Percentiles rank a stretch among this genome's conserved stretches.
Evolutionary conservation across 176 grass and related monocot species (phyloP).

Genomic region (Thinopyrum elongatum): DNA sequence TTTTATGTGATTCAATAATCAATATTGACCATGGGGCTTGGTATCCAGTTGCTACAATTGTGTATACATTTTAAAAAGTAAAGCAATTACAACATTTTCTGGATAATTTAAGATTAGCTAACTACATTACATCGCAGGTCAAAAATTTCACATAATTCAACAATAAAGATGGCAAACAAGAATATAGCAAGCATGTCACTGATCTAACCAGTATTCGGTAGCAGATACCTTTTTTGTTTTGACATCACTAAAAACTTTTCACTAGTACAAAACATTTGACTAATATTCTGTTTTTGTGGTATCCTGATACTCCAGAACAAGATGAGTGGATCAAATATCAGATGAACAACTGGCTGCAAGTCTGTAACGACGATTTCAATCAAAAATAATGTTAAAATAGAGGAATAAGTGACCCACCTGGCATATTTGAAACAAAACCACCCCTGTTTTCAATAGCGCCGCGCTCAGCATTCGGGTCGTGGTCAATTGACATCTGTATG

Average conservation of each 20-base stretch:
- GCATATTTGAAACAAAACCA: constrained; percentile 95
- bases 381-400: background rate
- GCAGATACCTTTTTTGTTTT: background rate
- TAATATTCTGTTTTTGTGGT: background rate
- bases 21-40: background rate
- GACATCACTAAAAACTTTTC: background rate
- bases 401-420: constrained; percentile 43
- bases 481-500: constrained; percentile 79
- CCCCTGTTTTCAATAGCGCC: constrained; percentile 71
- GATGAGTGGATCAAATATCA: background rate
- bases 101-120: background rate
- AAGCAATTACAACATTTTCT: background rate
- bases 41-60: background rate
- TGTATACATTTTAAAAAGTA: background rate
- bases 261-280: background rate
- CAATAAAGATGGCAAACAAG: background rate
- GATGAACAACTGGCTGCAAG: background rate
- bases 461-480: constrained; percentile 78
- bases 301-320: background rate
- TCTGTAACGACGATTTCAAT: background rate
- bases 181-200: background rate
- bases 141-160: background rate
- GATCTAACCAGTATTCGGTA: background rate
- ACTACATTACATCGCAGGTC: background rate
- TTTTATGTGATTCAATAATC: background rate